Base-by-base conservation (phyloP, 352 stramenopile species). In the Phytopythium litorale region DNA sequence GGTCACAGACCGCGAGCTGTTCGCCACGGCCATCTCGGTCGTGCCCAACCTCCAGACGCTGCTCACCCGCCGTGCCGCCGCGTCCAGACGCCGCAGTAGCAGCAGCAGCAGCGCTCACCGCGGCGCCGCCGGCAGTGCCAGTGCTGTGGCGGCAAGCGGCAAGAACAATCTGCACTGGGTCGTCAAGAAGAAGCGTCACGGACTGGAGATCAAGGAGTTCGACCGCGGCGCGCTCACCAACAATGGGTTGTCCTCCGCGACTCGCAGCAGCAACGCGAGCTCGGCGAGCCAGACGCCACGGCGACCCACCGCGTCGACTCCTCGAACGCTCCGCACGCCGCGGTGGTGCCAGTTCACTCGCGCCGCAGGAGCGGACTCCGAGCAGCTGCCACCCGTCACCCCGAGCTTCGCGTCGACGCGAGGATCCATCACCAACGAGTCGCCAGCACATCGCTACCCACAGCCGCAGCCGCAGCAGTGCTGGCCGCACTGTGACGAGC, bases 151-250 rank as follows among this genome's bases (percentile, higher is more conserved):
- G 16, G 38, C 23, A 9, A 21, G 38, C 37, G 25, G 9, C 25
- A 60, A 32, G 55, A 60, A n/a, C 55, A 51, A 19, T 12, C 55
- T 60, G 25, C 55, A 60, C 50, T 81, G 73, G 73, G 62, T 78
- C n/a, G 60, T 73, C 50, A 72, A 75, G 58, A 78, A 72, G 59
- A 72, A 76, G 61, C 71, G 71, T 8, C 61, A 84, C 55, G 76
- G 74, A 13, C 70, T 69, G 12, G 68, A 83, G 52, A 69, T 84
- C 65, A 75, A 65, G 21, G 76, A 84, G 65, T 86, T 86, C 52
- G 74, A 88, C 53, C 79, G 74, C 53, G 30, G 67, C 15, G 73
- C 72, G 35, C 37, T 74, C 40, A 19, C 40, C 1, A 28, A 37
- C 18, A 8, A 40, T 1, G 13, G 19, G 3, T 19, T 28, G 23